Conservation (phyloP, 805 yeast species). For the Nakazawaea anatomiae region DNA sequence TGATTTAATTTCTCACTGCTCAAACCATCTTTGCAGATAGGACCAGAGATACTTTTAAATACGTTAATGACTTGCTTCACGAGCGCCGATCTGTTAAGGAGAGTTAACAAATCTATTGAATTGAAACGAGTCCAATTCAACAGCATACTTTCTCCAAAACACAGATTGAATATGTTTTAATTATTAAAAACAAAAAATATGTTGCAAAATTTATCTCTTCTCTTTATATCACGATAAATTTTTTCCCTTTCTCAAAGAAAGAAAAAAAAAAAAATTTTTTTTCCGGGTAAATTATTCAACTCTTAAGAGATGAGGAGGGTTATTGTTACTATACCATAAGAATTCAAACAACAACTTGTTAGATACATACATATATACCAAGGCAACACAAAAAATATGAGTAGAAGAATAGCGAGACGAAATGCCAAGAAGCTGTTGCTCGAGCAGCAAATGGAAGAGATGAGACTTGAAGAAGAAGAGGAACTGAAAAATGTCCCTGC, state of each 20-base stretch:
- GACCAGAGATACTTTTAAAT: constrained; percentile 23
- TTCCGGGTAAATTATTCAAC: neutral
- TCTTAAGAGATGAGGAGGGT: neutral
- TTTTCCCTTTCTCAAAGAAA: neutral
- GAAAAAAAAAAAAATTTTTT: neutral
- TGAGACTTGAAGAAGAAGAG: constrained; percentile 5
- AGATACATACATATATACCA: neutral
- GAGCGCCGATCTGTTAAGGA: constrained; percentile 63
- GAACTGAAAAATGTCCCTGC: neutral
- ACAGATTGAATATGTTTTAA: constrained; percentile 38
- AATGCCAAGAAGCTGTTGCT: constrained; percentile 19
- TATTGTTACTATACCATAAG: neutral
- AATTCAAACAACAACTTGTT: neutral
- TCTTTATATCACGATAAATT: neutral
- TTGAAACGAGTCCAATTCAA: constrained; percentile 16
- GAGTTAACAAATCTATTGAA: constrained; percentile 10
- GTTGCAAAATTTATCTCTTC: too few species aligned
- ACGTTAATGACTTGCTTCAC: constrained; percentile 48
- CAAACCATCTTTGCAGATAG: constrained; percentile 25
- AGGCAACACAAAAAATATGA: constrained; percentile 21
- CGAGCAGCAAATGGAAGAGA: constrained; percentile 11
- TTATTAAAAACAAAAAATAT: constrained; percentile 6
- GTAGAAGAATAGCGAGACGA: constrained; percentile 27
- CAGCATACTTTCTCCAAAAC: constrained; percentile 41
- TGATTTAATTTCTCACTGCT: constrained; percentile 26